A percentile compares a stretch with the other conserved stretches of the same genome.
These are phyloP conservation scores for Penicillium frequentans DNA, from an alignment of 2,329 filamentous ascomycete genomes.

Conservation along the genomic window DNA sequence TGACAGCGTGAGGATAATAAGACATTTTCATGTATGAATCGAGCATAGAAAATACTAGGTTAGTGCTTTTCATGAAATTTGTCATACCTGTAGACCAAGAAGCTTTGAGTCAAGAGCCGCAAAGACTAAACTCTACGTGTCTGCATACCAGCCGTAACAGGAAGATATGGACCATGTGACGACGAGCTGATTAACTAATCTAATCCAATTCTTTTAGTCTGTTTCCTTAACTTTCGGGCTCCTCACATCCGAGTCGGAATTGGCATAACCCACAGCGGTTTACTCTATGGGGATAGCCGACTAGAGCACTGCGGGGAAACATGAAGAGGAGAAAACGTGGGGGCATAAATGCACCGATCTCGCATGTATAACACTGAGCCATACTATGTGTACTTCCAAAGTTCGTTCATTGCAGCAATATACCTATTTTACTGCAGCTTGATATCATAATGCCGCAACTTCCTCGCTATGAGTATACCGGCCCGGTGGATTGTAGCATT, in stretches of 20 bases:
- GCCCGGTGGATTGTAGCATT: background rate
- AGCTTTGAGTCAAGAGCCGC: too few species aligned
- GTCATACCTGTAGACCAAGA: too few species aligned
- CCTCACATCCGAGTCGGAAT: background rate
- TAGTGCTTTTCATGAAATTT: too few species aligned
- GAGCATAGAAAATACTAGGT: too few species aligned
- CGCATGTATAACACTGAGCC: background rate
- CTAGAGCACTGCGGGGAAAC: background rate
- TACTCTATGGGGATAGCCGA: conserved; percentile 5
- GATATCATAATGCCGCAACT: conserved; percentile 2
- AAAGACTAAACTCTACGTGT: too few species aligned
- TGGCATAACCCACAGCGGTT: background rate
- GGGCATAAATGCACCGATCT: background rate
- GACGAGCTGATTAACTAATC: background rate
- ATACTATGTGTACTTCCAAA: too few species aligned
- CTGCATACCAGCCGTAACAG: too few species aligned
- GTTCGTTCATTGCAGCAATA: too few species aligned
- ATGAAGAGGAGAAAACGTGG: background rate
- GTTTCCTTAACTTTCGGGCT: background rate
- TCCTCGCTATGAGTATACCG: conserved; percentile 5
- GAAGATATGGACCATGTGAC: background rate
- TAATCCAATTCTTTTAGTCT: background rate
- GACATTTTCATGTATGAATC: too few species aligned
- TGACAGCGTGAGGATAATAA: too few species aligned
- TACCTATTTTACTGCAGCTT: background rate